A percentile compares a stretch with the other conserved stretches of the same genome.
Conservation (phyloP, 768 basidiomycete species). For the Tulasnella sp. region DNA sequence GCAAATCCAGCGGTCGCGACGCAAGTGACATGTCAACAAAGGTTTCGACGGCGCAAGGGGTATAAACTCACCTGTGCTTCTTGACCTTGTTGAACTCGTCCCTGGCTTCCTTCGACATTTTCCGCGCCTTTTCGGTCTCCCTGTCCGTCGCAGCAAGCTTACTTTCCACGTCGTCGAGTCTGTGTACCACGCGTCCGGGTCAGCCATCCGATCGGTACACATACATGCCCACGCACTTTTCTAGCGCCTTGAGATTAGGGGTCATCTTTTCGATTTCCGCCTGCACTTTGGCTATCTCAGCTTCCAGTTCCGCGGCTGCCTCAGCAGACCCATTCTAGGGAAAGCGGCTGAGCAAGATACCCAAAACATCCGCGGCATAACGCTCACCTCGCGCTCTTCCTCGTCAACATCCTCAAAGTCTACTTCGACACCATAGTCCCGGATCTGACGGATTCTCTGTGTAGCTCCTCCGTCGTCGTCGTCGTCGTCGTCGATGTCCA, state of each 20-base stretch:
- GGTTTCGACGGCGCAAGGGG: not conserved
- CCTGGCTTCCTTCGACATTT: conserved; percentile 78
- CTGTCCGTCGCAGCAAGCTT: conserved; percentile 81
- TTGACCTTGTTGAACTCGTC: conserved; percentile 86
- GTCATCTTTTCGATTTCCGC: conserved; percentile 86
- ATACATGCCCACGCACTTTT: conserved; percentile 41
- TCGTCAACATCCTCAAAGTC: conserved; percentile 66
- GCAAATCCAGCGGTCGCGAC: not conserved
- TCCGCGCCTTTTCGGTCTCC: conserved; percentile 85
- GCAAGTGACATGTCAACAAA: not conserved
- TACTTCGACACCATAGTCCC: conserved; percentile 82
- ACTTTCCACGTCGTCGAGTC: conserved; percentile 71
- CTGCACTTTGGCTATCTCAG: conserved; percentile 52
- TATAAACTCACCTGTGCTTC: conserved; percentile 47
- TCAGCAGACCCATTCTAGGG: conserved; percentile 49
- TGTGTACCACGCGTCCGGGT: conserved; percentile 22
- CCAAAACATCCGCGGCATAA: not conserved
- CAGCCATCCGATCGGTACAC: not conserved
- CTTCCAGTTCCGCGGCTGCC: conserved; percentile 58
- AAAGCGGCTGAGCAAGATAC: not conserved
- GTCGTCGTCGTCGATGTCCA: conserved; percentile 88
- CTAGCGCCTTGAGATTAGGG: conserved; percentile 94
- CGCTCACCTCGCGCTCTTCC: conserved; percentile 53
- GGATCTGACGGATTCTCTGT: conserved; percentile 55
- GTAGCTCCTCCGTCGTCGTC: conserved; percentile 75